Percentiles rank a stretch among this genome's conserved stretches.
Conservation (phyloP, 345 rosid genomes). For the Syzygium grande region DNA sequence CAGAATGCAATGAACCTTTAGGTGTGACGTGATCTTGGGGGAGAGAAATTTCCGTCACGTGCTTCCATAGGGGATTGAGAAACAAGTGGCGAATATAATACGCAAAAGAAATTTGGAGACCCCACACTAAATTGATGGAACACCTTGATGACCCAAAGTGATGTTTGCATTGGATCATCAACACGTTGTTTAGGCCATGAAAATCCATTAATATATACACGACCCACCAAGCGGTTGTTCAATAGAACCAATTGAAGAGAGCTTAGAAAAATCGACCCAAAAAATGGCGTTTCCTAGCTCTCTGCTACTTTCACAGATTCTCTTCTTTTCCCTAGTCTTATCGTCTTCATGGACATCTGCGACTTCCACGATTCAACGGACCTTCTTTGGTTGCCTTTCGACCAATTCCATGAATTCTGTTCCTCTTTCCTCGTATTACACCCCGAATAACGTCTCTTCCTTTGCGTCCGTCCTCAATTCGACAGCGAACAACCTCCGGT, state of each 20-base stretch:
- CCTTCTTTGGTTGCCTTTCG: constrained; percentile 34
- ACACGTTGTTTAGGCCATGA: neutral
- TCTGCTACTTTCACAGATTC: neutral
- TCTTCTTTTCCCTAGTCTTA: neutral
- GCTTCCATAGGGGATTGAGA: neutral
- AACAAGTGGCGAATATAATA: neutral
- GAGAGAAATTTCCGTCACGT: too few relatives aligned
- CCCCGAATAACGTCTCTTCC: constrained; percentile 12
- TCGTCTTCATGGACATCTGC: constrained; percentile 1
- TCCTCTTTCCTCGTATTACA: constrained; percentile 20
- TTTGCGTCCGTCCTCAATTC: constrained; percentile 33
- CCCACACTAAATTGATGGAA: neutral
- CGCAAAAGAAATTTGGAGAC: neutral
- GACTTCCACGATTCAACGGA: constrained; percentile 12
- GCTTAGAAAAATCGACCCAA: neutral
- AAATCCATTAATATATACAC: neutral
- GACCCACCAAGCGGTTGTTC: neutral
- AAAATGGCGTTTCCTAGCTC: neutral
- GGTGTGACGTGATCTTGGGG: too few relatives aligned
- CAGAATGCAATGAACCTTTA: neutral
- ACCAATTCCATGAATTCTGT: constrained; percentile 10
- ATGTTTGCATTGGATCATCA: neutral
- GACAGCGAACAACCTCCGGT: constrained; percentile 41
- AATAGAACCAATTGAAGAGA: neutral
- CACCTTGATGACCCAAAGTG: neutral